Conservation (phyloP, 176 grass and related monocot species). For the Guadua angustifolia region DNA sequence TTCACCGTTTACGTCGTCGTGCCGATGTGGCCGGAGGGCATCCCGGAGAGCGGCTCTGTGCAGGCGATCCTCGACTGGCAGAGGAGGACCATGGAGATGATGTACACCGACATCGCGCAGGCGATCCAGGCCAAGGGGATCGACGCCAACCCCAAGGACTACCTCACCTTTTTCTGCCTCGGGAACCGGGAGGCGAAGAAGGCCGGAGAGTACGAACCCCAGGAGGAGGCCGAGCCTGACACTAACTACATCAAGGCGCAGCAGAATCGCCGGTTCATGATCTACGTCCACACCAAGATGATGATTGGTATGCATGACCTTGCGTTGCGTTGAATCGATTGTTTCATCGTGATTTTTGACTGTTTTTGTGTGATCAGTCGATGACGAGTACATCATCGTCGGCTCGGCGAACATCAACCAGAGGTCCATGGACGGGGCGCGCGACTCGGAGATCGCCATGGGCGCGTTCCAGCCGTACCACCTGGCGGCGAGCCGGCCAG, state of each 20-base stretch:
- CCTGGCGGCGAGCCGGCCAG: conserved; percentile 52
- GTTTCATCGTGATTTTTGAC: not conserved
- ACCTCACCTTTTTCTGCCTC: conserved; percentile 92
- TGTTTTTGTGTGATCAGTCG: conserved; percentile 49
- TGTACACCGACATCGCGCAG: conserved; percentile 83
- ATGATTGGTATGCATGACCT: conserved; percentile 67
- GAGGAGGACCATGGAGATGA: conserved; percentile 86
- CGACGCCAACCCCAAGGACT: conserved; percentile 69
- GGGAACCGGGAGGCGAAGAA: conserved; percentile 78
- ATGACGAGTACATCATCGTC: conserved; percentile 93
- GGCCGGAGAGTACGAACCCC: conserved; percentile 65
- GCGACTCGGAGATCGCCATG: conserved; percentile 89
- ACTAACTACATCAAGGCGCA: conserved; percentile 73
- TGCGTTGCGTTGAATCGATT: not conserved
- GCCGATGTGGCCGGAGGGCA: conserved; percentile 97
- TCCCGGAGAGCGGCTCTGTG: conserved; percentile 83
- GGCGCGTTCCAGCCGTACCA: conserved; percentile 75
- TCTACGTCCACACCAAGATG: conserved; percentile 98
- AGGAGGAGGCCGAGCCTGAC: conserved; percentile 64
- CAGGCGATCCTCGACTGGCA: conserved; percentile 97
- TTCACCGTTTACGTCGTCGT: conserved; percentile 81
- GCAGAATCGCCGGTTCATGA: conserved; percentile 87
- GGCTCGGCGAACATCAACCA: conserved; percentile 94
- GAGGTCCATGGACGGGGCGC: conserved; percentile 82
- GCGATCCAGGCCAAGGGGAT: conserved; percentile 76